Evolutionary conservation across 371 early-diverging fungal genomes (phyloP).

Genomic region (Blakeslea trispora): DNA sequence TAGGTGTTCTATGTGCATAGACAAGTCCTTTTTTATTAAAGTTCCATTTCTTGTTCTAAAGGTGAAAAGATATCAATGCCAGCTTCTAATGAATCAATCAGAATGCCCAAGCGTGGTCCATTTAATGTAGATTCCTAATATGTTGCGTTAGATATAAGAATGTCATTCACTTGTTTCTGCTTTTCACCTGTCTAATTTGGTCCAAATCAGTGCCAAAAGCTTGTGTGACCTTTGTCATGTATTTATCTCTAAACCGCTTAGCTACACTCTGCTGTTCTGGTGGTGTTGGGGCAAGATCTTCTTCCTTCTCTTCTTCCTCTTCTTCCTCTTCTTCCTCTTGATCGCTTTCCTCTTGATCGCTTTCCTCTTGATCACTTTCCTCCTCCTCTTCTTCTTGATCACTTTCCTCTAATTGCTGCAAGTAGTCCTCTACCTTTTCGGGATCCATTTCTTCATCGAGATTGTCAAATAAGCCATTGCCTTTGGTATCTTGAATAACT

Average conservation of each 20-base stretch:
- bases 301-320: conserved; percentile 9
- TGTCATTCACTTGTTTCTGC: too few relatives aligned
- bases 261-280: conserved; percentile 19
- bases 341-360: too few relatives aligned
- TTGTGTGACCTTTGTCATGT: conserved; percentile 45
- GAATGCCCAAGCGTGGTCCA: conserved; percentile 32
- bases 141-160: too few relatives aligned
- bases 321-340: conserved; percentile 14
- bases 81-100: conserved; percentile 52
- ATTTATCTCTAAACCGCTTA: conserved; percentile 38
- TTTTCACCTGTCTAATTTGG: conserved; percentile 51
- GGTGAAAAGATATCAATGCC: conserved; percentile 48
- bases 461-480: conserved; percentile 41
- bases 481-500: conserved; percentile 8
- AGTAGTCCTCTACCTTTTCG: conserved; percentile 27
- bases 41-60: conserved; percentile 47
- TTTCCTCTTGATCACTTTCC: conserved; percentile 9
- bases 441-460: conserved; percentile 46
- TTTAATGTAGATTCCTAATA: conserved; percentile 44
- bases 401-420: conserved; percentile 31
- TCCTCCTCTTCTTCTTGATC: conserved; percentile 18
- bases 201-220: conserved; percentile 52
- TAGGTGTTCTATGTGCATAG: too few relatives aligned
- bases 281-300: conserved; percentile 3
- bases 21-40: too few relatives aligned